Percentiles rank a stretch among this genome's conserved stretches.
phyloP scores from a whole-genome alignment of 192 early-diverging fungal species.

The Piromyces finnis region DNA sequence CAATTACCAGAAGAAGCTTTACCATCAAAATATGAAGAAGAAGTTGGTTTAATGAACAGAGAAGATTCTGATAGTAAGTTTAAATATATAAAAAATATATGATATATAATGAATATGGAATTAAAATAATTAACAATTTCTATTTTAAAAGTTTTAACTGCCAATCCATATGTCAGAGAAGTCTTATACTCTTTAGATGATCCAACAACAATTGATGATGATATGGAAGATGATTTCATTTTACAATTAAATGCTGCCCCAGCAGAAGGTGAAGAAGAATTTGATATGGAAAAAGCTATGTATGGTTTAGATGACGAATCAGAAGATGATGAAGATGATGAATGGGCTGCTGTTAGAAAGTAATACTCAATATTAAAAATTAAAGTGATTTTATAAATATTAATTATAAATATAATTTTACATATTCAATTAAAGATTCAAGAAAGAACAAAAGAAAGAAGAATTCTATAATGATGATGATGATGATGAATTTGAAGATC shows the following conservation, averaged over 20 bases:
- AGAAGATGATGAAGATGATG: constrained; percentile 36
- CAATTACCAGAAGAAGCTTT: constrained; percentile 54
- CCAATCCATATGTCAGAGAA: constrained; percentile 70
- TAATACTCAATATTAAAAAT: constrained; percentile 10
- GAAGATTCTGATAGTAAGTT: constrained; percentile 13
- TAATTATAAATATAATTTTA: constrained; percentile 15
- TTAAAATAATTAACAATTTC: too few relatives aligned
- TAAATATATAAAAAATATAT: too few relatives aligned
- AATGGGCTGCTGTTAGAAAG: constrained; percentile 22
- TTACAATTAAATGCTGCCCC: constrained; percentile 42
- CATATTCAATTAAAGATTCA: constrained; percentile 37
- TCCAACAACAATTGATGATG: constrained; percentile 67
- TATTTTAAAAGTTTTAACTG: constrained; percentile 23
- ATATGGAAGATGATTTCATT: constrained; percentile 68
- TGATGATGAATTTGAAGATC: constrained; percentile 28
- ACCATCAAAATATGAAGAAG: constrained; percentile 50
- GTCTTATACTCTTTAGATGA: constrained; percentile 86
- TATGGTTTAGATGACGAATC: neutral
- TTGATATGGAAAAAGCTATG: neutral
- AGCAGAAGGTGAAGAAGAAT: neutral
- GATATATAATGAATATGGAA: too few relatives aligned
- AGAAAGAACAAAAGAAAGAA: constrained; percentile 15
- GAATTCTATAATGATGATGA: constrained; percentile 3
- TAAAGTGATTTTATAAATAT: too few relatives aligned
- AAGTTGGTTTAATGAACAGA: constrained; percentile 51